Percentiles rank a stretch among this genome's conserved stretches.
phyloP scores from a whole-genome alignment of 768 basidiomycete genomes.

The Boletus eberwhitei region DNA sequence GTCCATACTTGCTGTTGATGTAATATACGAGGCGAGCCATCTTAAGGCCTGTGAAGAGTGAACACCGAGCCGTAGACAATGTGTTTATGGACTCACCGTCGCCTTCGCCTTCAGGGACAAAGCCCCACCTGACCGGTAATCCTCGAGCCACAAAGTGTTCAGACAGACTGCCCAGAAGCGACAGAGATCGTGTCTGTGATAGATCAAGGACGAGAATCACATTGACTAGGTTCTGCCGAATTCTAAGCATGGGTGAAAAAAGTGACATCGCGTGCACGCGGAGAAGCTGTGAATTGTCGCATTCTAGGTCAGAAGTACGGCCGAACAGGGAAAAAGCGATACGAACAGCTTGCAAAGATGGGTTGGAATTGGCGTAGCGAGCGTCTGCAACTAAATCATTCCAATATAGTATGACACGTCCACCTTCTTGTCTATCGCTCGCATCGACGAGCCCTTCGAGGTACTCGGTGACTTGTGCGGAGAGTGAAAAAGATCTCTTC shows the following conservation, averaged over 20 bases:
- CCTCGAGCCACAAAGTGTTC: constrained; percentile 67
- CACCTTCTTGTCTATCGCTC: constrained; percentile 80
- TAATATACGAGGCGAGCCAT: constrained; percentile 76
- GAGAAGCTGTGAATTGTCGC: constrained; percentile 22
- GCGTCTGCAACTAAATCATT: constrained; percentile 88
- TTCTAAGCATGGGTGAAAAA: constrained; percentile 71
- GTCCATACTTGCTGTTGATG: constrained; percentile 59
- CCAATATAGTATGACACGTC: constrained; percentile 75
- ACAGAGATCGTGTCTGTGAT: constrained; percentile 54
- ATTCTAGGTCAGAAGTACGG: not conserved
- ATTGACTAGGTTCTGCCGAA: constrained; percentile 82
- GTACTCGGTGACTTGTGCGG: constrained; percentile 25
- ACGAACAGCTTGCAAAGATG: constrained; percentile 50
- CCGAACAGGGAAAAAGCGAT: not conserved
- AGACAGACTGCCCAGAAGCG: constrained; percentile 63
- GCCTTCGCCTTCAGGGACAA: constrained; percentile 64
- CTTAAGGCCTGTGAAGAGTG: constrained; percentile 43
- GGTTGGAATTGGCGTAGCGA: constrained; percentile 51
- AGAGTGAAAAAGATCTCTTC: constrained; percentile 85
- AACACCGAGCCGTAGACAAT: not conserved
- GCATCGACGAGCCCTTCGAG: constrained; percentile 84
- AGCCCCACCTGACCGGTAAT: constrained; percentile 79
- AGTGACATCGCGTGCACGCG: constrained; percentile 43
- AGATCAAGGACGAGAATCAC: constrained; percentile 80
- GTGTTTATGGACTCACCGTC: constrained; percentile 30